Base-by-base conservation (phyloP, 495 filamentous ascomycete genomes). In the Xylaria cubensis region DNA sequence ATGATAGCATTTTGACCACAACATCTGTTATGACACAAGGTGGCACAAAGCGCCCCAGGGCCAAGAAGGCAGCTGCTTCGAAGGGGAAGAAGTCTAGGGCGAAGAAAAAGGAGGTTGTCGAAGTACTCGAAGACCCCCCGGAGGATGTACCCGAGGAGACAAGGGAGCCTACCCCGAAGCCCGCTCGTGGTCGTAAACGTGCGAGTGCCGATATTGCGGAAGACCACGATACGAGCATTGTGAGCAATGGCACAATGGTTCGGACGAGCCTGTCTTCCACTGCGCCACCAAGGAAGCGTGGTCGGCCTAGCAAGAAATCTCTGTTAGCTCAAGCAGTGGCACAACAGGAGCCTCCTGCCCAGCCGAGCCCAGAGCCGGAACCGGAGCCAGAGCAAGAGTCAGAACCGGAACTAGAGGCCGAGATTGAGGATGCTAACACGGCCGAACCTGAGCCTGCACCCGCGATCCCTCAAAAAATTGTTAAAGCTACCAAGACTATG, bases 1-100 rank as follows among this genome's bases (percentile, higher is more conserved):
- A 93, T 74, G 90, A 93, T 67, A 95, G 89, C 75, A 84, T 91
- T 59, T 81, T 93, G 75, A 91, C 89, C 24, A 86, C 84, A 9
- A 81, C 86, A 5, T 89, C 88, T 1, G 87, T 88, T 68, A 86
- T 86, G 74, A 81, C 84, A 5, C 85, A 85, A 66, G 84, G 86
- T 29, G 81, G 80, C 4, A 90, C 86, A 69, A 89, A 87, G 71
- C 78, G 74, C 58, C 71, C 80, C 0, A 91, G 87, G 70, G 72
- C 79, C 7, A 87, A 87, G 70, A 91, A 89, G 75, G 85, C 78
- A 12, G 72, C 78, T 12, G 69, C 79, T 24, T 63, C 82, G 13
- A 88, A 82, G 72, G 71, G 72, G 3, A 85, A 84, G 68, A 90
- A 88, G 74, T 83, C 84, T 19, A 88, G 87, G 63, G 81, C 81